Evolutionary conservation across 192 early-diverging fungal species (phyloP).

Genomic region (Linderina pennispora): DNA sequence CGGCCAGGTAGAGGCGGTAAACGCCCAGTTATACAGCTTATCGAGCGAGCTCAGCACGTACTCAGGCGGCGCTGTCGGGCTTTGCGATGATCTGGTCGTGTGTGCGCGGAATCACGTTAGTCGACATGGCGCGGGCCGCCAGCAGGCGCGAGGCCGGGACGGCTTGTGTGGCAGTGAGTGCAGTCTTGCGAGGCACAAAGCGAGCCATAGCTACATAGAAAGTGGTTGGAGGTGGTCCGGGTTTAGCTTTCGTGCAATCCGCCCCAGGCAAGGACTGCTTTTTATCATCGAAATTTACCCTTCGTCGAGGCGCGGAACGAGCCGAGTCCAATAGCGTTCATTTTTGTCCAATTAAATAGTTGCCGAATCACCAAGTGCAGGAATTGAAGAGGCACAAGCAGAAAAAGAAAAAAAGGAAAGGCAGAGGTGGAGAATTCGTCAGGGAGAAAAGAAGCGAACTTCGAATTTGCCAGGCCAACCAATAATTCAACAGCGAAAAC

Average conservation of each 20-base stretch:
- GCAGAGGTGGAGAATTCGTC: too few relatives aligned
- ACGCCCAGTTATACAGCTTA: conserved; percentile 88
- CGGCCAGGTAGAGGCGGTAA: conserved; percentile 87
- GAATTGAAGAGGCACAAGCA: too few relatives aligned
- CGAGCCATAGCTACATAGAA: too few relatives aligned
- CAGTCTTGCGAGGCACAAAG: neutral
- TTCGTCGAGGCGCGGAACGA: conserved; percentile 12
- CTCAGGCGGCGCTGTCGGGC: conserved; percentile 51
- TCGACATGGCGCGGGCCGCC: conserved; percentile 23
- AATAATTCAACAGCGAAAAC: too few relatives aligned
- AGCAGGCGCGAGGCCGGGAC: conserved; percentile 2
- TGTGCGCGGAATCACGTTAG: conserved; percentile 39
- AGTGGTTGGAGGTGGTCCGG: too few relatives aligned
- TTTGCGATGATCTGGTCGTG: conserved; percentile 44
- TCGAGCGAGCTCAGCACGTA: conserved; percentile 87
- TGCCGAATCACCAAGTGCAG: too few relatives aligned
- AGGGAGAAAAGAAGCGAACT: neutral
- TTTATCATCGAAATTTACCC: too few relatives aligned
- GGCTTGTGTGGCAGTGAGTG: neutral
- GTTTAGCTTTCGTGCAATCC: too few relatives aligned
- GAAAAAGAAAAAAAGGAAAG: neutral
- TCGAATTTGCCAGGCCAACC: neutral
- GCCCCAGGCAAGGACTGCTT: too few relatives aligned
- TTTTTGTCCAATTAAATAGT: too few relatives aligned
- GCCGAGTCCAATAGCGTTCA: conserved; percentile 18